Evolutionary conservation across 768 basidiomycete genomes (phyloP), one percentile per base, ranked within the genome.

Genomic region (Lanmaoa pseudosensibilis): DNA sequence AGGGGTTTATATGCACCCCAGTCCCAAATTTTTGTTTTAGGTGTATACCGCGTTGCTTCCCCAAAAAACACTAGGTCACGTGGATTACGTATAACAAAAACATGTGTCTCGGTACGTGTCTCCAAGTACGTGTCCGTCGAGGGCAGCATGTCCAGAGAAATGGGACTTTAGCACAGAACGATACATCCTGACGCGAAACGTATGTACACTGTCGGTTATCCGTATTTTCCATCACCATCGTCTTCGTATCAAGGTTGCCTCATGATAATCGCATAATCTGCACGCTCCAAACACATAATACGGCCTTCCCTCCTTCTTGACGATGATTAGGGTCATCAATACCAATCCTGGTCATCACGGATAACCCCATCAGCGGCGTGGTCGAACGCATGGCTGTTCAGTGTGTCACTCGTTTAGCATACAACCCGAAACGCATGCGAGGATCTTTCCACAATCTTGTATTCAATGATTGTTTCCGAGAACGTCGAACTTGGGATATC

Each of bases 21-120:
- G 60, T 70, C 69, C 70, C 60, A 72, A 72, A 50, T 63, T 71
- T 70, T 70, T 60, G 45, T 40, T 56, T 64, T 70, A 38, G 56
- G 62, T 50, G 57, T 52, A 63, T 34, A 55, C 54, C 40, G 61
- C 56, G 54, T 48, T 58, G 59, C 55, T 59, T 56, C 63, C 69
- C 69, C 61, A 50, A 69, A 69, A 69, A 71, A 69, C 46, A 55
- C 52, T 38, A 21, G 54, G 53, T 71, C 69, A 70, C 69, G 69
- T 70, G 69, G 1, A 21, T 43, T 69, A 71, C 65, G 62, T 67
- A 62, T 15, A 52, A 48, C 16, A 30, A 30, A 37, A 39, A 44
- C 46, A 47, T 3, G 51, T 50, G 55, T 57, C 50, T 52, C 52
- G 41, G 40, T 30, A 23, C 43, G 27, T 37, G 50, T 51, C 19